phyloP scores from a whole-genome alignment of 2,329 filamentous ascomycete genomes.

The Clathrospora elynae region DNA sequence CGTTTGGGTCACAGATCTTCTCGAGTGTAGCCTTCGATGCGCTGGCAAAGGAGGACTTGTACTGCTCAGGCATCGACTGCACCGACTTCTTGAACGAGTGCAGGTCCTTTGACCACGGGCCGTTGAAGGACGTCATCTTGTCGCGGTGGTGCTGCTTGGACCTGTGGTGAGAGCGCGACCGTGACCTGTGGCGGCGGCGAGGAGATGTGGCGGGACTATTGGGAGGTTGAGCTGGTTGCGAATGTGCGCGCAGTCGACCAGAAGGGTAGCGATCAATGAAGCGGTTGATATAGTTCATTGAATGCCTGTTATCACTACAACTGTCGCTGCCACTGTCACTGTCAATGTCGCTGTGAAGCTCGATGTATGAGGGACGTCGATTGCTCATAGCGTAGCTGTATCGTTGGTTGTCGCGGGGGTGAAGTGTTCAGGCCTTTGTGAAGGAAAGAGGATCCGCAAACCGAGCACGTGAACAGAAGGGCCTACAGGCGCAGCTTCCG shows the following conservation, averaged over 20 bases:
- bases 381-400: constrained; percentile 6
- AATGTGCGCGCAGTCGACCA: not conserved
- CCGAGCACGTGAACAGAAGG: constrained; percentile 1
- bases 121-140: constrained; percentile 28
- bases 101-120: constrained; percentile 36
- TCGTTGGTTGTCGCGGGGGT: constrained; percentile 7
- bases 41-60: constrained; percentile 29
- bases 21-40: constrained; percentile 28
- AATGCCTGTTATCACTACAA: not conserved
- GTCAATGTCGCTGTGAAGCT: not conserved
- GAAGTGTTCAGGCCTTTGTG: constrained; percentile 4
- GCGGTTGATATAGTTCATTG: constrained; percentile 19
- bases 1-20: constrained; percentile 27
- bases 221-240: not conserved
- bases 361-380: not conserved
- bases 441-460: constrained; percentile 7
- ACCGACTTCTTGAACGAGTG: constrained; percentile 31
- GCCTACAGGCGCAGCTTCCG: not conserved
- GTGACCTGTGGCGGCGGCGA: not conserved
- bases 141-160: constrained; percentile 12
- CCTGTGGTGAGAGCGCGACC: constrained; percentile 2
- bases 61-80: constrained; percentile 29
- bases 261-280: constrained; percentile 11
- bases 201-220: not conserved
- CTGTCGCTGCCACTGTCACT: not conserved